Evolutionary conservation across 108 stramenopile species (phyloP), one percentile per base, ranked within the genome.

Genomic region (Cyclostephanos invisitatus): DNA sequence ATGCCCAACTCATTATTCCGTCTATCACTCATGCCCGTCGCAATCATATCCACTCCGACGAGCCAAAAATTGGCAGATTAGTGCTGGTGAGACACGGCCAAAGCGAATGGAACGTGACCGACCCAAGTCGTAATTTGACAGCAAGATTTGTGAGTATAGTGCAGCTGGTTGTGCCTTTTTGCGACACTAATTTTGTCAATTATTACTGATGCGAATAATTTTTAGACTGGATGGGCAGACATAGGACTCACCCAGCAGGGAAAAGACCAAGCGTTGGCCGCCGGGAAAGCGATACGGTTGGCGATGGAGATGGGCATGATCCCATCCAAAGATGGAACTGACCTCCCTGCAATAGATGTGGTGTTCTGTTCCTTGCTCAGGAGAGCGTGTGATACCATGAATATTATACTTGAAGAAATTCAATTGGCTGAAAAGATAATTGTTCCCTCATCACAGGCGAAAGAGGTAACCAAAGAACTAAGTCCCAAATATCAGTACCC

Each of bases 241-340:
- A 74, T 74, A 59, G 73, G 57, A 46, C 65, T 74, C 12, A 74
- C 73, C 15, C 40, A 67, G 60, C 73, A 67, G 21, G 73, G 73
- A 14, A 44, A 21, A 60, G 73, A 74, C 59, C 73, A 74, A 50
- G 73, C 73, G 22, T 21, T 54, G n/a, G 73, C 73, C 4, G 73
- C 73, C 6, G 73, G 73, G 48, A 32, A 65, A 74, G 73, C 73
- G 0, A 57, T 74, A 6, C 54, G 60, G 59, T 35, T 32, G 28
- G 73, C 73, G 12, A 48, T 60, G 27, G 20, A 40, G 5, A 67
- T 58, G 14, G 56, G 56, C 14, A 29, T 74, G 18, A 20, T 74
- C 10, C 71, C 71, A 32, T 54, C 62, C 35, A 72, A 21, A 37
- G 37, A 54, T 40, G 22, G 38, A 38, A 27, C 28, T 7, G 49